These are phyloP conservation scores for Alnus glutinosa DNA, from an alignment of 306 rosid genomes.

Conservation along the genomic window DNA sequence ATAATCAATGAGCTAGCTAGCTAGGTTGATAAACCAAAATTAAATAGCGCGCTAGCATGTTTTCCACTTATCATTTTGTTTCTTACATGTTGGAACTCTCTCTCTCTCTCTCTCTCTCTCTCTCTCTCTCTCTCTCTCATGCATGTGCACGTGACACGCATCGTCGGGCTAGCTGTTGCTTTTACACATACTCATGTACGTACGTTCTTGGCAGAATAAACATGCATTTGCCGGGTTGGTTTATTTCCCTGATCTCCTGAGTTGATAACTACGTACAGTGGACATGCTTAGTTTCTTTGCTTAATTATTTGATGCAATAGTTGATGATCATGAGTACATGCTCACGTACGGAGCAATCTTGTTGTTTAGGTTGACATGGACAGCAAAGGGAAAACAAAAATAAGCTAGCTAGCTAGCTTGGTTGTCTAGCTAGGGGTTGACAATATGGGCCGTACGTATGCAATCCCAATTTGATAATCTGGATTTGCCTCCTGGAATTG, in stretches of 20 bases:
- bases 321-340: not conserved
- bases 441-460: constrained; percentile 23
- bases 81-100: not conserved
- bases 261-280: not conserved
- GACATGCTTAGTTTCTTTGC: not conserved
- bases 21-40: not conserved
- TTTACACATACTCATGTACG: not conserved
- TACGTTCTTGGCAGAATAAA: not conserved
- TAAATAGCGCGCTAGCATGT: not conserved
- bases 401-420: not conserved
- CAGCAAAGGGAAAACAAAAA: constrained; percentile 5
- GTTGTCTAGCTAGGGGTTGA: not conserved
- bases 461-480: constrained; percentile 69
- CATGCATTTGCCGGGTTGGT: not conserved
- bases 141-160: not conserved
- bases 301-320: not conserved
- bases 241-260: not conserved
- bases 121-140: not conserved
- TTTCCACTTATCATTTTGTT: not conserved
- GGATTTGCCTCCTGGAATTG: constrained; percentile 74
- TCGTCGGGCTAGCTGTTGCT: not conserved
- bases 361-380: constrained; percentile 10
- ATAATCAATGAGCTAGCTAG: no score
- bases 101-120: not conserved
- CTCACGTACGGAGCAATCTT: not conserved